Base-by-base conservation (phyloP, 768 basidiomycete species). In the Tylopilus sp. region DNA sequence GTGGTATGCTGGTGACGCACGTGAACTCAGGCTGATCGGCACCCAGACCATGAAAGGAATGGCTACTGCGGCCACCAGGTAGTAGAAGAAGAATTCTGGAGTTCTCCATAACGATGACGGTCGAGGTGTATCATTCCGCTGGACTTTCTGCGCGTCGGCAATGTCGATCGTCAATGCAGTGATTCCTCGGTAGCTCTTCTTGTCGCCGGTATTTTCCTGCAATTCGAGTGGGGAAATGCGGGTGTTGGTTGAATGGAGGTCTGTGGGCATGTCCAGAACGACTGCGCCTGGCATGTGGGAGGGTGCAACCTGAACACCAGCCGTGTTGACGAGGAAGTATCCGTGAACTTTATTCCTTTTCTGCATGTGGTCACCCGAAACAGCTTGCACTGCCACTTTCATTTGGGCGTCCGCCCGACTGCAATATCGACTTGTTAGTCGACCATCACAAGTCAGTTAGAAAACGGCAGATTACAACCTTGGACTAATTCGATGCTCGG, bases 41-140 rank as follows among this genome's bases (percentile, higher is more conserved):
- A 87, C 75, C 81, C 84, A 90, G 6, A 79, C 72, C 87, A 98
- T 89, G 48, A 83, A 59, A 4, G 88, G 85, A 28, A 98, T 70
- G 8, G 79, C 84, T 21, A 86, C 46, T 14, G 74, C 64, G 13
- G 84, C 80, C 3, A 85, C 74, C 29, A 83, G 55, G 55, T 76
- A 84, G 70, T 98, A 98, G 36, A 86, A 60, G 57, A 80, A 75
- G 72, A 96, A 98, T 66, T 98, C 97, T 11, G 73, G 67, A 0
- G 90, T 88, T 38, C 68, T 73, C 96, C 95, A 98, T 71, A 89
- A 73, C 22, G 88, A 61, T 3, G 76, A 74, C 3, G 73, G 68
- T 22, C 63, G 56, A 30, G 57, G 55, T 24, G 59, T 50, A 46
- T 67, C 68, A 19, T 61, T 53, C 12, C 66, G 66, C 11, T 51